Conservation (phyloP, 169 alveolate species). For the Cryptosporidium baileyi region DNA sequence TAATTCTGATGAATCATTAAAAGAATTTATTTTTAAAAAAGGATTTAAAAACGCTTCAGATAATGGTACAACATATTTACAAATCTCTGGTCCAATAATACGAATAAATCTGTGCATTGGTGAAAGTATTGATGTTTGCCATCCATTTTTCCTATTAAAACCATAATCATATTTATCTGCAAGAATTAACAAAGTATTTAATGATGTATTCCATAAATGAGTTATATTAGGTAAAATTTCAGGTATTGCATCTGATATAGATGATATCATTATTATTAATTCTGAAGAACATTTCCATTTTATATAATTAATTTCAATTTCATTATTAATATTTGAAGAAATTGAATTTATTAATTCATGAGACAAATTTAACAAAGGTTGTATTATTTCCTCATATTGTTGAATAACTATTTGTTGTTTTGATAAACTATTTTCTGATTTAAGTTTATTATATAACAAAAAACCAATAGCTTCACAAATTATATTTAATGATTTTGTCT, state of each 20-base stretch:
- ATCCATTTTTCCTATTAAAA: not conserved
- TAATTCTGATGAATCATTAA: not conserved
- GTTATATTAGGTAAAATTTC: not conserved
- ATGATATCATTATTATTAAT: slow-evolving; percentile 23
- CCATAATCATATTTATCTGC: not conserved
- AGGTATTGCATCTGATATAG: slow-evolving; percentile 21
- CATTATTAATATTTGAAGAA: too few relatives aligned
- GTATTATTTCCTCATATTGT: slow-evolving; percentile 37
- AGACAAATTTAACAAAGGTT: slow-evolving; percentile 3
- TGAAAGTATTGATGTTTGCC: slow-evolving; percentile 10
- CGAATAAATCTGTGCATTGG: slow-evolving; percentile 43
- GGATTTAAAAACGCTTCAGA: slow-evolving; percentile 15
- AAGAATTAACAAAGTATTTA: not conserved
- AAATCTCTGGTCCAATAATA: slow-evolving; percentile 27
- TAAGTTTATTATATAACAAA: not conserved
- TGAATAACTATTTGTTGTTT: not conserved
- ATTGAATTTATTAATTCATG: not conserved
- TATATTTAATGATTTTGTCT: slow-evolving; percentile 2
- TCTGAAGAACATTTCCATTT: slow-evolving; percentile 46
- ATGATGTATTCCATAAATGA: slow-evolving; percentile 39
- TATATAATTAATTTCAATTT: too few relatives aligned
- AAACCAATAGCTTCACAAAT: slow-evolving; percentile 45
- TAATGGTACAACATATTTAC: slow-evolving; percentile 21
- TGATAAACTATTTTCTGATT: not conserved
- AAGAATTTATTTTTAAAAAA: not conserved